Evolutionary conservation across 164 flowering plant genomes (phyloP).

Genomic region (Nelumbo lutea): DNA sequence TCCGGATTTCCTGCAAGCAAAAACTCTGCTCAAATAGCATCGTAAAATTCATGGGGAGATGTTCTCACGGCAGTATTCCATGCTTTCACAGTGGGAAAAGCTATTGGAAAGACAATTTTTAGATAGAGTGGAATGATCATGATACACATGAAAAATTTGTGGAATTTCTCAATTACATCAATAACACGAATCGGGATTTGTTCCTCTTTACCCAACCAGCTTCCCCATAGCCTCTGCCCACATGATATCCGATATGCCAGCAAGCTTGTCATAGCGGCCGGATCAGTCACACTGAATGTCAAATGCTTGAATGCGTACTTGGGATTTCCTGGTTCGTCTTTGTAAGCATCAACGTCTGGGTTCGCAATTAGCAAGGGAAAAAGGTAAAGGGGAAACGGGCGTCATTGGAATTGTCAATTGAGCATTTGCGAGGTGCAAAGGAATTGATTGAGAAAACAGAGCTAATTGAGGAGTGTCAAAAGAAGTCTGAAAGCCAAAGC

Average conservation of each 20-base stretch:
- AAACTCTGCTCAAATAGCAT: too few relatives aligned
- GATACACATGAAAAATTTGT: too few relatives aligned
- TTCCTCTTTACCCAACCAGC: constrained; percentile 26
- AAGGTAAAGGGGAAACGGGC: constrained; percentile 88
- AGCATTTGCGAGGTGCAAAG: constrained; percentile 26
- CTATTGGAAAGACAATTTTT: too few relatives aligned
- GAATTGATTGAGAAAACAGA: constrained; percentile 25
- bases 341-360: constrained; percentile 90
- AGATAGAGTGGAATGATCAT: too few relatives aligned
- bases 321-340: constrained; percentile 80
- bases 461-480: constrained; percentile 19
- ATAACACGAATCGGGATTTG: too few relatives aligned
- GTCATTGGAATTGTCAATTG: constrained; percentile 98
- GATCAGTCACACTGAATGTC: constrained; percentile 92
- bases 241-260: constrained; percentile 95
- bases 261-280: constrained; percentile 70
- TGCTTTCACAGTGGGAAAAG: too few relatives aligned
- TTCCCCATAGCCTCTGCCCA: constrained; percentile 99
- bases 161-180: too few relatives aligned
- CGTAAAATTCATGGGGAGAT: too few relatives aligned
- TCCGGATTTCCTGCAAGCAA: too few relatives aligned
- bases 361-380: constrained; percentile 94
- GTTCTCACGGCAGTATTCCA: too few relatives aligned
- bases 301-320: constrained; percentile 94
- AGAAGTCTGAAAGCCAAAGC: constrained; percentile 55